Percentiles rank a stretch among this genome's conserved stretches.
phyloP scores from a whole-genome alignment of 176 grass and related monocot genomes.

The Musa itinerans region DNA sequence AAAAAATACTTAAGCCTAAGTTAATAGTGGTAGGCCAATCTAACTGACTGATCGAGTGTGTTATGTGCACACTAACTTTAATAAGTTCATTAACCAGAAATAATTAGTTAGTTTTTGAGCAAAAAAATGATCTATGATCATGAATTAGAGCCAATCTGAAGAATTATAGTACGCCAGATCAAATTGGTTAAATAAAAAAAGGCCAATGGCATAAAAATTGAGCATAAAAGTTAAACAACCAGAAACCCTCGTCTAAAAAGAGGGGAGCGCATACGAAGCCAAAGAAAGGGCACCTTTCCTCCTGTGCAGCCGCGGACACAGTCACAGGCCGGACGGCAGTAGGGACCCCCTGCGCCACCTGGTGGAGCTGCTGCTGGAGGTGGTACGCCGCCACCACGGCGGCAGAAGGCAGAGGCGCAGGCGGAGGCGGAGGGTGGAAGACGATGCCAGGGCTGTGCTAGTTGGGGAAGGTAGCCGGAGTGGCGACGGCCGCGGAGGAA shows the following conservation, averaged over 20 bases:
- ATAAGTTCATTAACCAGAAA: too few relatives aligned
- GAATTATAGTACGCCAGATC: too few relatives aligned
- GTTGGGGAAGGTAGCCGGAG: background rate
- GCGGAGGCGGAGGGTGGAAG: conserved; percentile 2
- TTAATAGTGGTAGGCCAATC: too few relatives aligned
- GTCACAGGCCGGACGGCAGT: background rate
- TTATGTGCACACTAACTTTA: too few relatives aligned
- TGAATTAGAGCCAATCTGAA: too few relatives aligned
- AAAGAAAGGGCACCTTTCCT: conserved; percentile 13
- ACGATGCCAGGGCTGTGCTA: background rate
- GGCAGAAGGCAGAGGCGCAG: conserved; percentile 7
- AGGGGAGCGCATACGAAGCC: background rate
- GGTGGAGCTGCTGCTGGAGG: conserved; percentile 16
- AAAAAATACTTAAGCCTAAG: too few relatives aligned
- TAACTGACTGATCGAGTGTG: too few relatives aligned
- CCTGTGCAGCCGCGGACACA: background rate
- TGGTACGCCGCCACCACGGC: conserved; percentile 12
- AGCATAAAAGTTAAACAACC: too few relatives aligned
- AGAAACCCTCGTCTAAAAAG: background rate
- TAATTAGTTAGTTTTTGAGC: too few relatives aligned
- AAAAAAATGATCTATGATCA: too few relatives aligned
- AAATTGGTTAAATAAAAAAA: too few relatives aligned
- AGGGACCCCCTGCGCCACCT: background rate
- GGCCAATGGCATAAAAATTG: too few relatives aligned
- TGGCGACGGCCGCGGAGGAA: background rate